Evolutionary conservation across 2,329 filamentous ascomycete species (phyloP).

Genomic region (Cytospora piceicola): DNA sequence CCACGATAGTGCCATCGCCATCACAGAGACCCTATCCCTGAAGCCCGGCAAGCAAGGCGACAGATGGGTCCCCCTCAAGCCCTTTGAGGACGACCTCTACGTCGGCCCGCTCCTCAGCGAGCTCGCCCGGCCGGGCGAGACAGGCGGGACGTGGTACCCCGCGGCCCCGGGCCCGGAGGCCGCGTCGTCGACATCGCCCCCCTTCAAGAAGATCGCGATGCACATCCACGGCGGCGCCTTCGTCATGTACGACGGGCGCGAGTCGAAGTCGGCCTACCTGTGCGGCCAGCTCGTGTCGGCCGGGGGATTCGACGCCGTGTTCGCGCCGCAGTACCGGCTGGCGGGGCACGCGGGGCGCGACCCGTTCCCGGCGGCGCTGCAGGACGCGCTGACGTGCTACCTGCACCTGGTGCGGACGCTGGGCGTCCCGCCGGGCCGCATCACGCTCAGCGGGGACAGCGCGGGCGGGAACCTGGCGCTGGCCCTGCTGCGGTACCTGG

Average conservation of each 20-base stretch:
- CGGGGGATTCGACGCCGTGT: constrained; percentile 44
- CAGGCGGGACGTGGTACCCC: constrained; percentile 36
- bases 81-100: constrained; percentile 45
- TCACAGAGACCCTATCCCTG: constrained; percentile 24
- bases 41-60: constrained; percentile 17
- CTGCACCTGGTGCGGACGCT: constrained; percentile 48
- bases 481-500: constrained; percentile 50
- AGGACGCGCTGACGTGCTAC: constrained; percentile 53
- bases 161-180: background rate
- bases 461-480: constrained; percentile 53
- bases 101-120: constrained; percentile 25
- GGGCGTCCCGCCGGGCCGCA: constrained; percentile 43
- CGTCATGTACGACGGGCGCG: constrained; percentile 48
- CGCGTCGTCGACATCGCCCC: background rate
- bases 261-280: constrained; percentile 36
- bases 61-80: constrained; percentile 42
- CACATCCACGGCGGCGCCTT: constrained; percentile 56
- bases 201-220: constrained; percentile 41
- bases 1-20: constrained; percentile 17
- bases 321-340: constrained; percentile 53
- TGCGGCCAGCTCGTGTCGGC: constrained; percentile 29
- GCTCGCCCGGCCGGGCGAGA: constrained; percentile 23
- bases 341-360: constrained; percentile 42
- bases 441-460: constrained; percentile 53
- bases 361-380: constrained; percentile 54